Evolutionary conservation across 306 rosid species (phyloP).

Genomic region (Chamaecrista fasciculata): DNA sequence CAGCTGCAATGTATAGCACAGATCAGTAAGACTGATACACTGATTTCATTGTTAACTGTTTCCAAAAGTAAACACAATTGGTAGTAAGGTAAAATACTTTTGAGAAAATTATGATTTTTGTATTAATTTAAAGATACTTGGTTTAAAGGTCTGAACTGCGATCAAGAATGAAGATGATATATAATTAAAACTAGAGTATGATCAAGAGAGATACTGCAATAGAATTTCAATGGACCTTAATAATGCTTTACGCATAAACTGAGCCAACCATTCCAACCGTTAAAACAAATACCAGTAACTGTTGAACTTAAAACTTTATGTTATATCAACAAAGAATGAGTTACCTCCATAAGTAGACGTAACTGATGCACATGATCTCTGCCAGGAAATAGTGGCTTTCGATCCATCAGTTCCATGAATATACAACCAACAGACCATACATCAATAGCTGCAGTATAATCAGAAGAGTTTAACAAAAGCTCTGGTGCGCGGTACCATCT

Average conservation of each 20-base stretch:
- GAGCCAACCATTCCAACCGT: slow-evolving; percentile 22
- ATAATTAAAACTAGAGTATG: slow-evolving; percentile 8
- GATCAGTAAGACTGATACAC: slow-evolving; percentile 14
- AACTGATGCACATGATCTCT: slow-evolving; percentile 55
- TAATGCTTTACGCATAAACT: background rate
- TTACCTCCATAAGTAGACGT: slow-evolving; percentile 96
- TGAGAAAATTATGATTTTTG: background rate
- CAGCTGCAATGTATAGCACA: slow-evolving; percentile 56
- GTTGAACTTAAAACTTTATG: slow-evolving; percentile 7
- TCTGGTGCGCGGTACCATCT: slow-evolving; percentile 62
- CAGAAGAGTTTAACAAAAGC: slow-evolving; percentile 48
- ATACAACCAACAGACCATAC: slow-evolving; percentile 59
- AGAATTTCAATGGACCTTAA: slow-evolving; percentile 29
- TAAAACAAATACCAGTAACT: slow-evolving; percentile 10
- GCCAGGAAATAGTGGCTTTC: slow-evolving; percentile 55
- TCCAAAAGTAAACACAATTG: slow-evolving; percentile 2
- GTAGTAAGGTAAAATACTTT: background rate
- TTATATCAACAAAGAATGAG: background rate
- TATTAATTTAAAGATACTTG: background rate
- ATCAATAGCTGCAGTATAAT: slow-evolving; percentile 56
- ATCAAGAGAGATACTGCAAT: slow-evolving; percentile 15
- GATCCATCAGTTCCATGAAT: slow-evolving; percentile 48
- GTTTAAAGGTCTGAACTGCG: background rate
- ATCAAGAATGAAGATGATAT: slow-evolving; percentile 10
- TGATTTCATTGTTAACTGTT: slow-evolving; percentile 11